Evolutionary conservation across 495 filamentous ascomycete species (phyloP), one percentile per base, ranked within the genome.

Genomic region (Aspergillus cristatus): DNA sequence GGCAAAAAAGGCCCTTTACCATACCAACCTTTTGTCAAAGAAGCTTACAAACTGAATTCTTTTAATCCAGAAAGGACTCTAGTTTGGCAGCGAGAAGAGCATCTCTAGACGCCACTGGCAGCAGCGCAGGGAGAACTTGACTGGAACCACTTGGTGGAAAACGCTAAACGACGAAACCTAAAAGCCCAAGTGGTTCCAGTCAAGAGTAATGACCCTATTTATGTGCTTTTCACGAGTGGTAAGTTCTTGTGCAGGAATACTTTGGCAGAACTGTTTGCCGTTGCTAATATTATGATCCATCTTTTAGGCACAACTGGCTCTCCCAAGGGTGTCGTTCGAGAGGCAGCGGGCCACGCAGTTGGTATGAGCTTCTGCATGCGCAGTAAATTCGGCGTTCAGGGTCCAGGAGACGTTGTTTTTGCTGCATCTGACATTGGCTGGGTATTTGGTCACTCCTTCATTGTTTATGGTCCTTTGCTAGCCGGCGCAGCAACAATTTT

Each of bases 141-240:
- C 43, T 94, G 88, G 88, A 79, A 86, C 52, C 63, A 74, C 35
- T 62, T 93, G 24, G 76, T 86, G 2, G 71, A 75, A 41, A 84
- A 77, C 37, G 83, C 78, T 7, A 68, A 63, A 11, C 70, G 70
- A 30, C 70, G 84, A 33, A 75, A 76, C 0, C 42, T 86, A 28
- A 78, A 69, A 54, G 78, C 81, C 6, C 76, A 65, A 1, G 73
- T 82, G 29, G 85, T 94, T 8, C 80, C 88, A 0, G 79, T 93
- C 3, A 76, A 72, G 39, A 82, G 84, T 31, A 76, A 70, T 6
- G 87, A 94, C 45, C 76, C 70, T 2, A 55, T 94, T 14, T 96
- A 96, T 60, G 84, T 95, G 43, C 94, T 96, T 34, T 94, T 94
- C 50, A 95, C 88, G 1, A 76, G 72, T 50, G 76, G 74, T 72